Base-by-base conservation (phyloP, 129 eudicot species). In the Flaveria robusta region DNA sequence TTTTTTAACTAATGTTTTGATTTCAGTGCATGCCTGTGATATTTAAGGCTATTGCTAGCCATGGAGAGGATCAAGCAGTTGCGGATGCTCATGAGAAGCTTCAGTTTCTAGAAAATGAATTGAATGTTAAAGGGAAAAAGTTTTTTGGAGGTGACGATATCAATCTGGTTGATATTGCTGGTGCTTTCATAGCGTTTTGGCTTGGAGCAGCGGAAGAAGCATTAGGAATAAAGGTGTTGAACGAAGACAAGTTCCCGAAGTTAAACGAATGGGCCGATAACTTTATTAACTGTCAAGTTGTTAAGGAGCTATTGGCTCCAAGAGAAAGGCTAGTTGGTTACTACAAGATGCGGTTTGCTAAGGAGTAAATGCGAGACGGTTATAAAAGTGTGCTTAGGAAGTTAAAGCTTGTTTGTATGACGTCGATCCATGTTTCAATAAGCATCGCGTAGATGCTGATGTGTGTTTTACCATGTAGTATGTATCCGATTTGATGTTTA, bases 131-230 rank as follows among this genome's bases (percentile, higher is more conserved):
- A 45, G 81, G 69, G 7, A 67, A 43, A 2, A 79, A 52, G 70
- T 79, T 74, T 20, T 79, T 84, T 71, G 87, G 87, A 19, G 87
- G 87, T 51, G 80, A 75, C 29, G 71, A 19, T 47, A 74, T 84
- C 9, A 69, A 74, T 19, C 45, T 79, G 1, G 67, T 84, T 11
- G 87, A 84, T 20, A 79, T 84, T 58, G 43, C 62, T 19, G 79
- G 67, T 15, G 19, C 6, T 65, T 70, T 50, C 68, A 58, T 84
- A 6, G 82, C 77, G 7, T 84, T 52, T 66, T 79, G 82, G 87
- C 69, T 74, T 51, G 83, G 77, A 42, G 46, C 64, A 54, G 12
- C 60, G 4, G 75, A 80, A 66, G 74, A 75, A 64, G 76, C 55
- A 6, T 34, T 58, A 2, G 81, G 34, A 34, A 75, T 31, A 19